Evolutionary conservation across 441 rosid species (phyloP).

Genomic region (Aquilaria agallochum): DNA sequence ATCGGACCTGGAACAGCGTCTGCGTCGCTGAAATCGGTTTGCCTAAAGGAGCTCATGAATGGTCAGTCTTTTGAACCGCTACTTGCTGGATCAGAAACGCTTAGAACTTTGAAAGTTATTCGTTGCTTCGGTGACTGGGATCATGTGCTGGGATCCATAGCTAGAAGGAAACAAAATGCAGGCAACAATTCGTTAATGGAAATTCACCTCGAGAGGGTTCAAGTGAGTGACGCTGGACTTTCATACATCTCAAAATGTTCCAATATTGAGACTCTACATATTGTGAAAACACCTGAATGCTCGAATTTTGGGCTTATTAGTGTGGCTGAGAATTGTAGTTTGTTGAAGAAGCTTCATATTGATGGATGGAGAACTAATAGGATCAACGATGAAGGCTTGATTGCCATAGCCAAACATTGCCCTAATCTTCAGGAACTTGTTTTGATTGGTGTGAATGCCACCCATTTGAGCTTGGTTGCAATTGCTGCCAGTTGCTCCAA

Average conservation of each 20-base stretch:
- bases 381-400: slow-evolving; percentile 56
- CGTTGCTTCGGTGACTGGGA: slow-evolving; percentile 72
- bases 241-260: slow-evolving; percentile 39
- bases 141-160: slow-evolving; percentile 35
- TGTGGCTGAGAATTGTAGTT: slow-evolving; percentile 47
- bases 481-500: slow-evolving; percentile 46
- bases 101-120: slow-evolving; percentile 50
- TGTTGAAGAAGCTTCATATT: slow-evolving; percentile 54
- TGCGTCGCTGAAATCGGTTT: slow-evolving; percentile 39
- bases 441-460: slow-evolving; percentile 53
- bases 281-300: slow-evolving; percentile 52
- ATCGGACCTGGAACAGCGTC: slow-evolving; percentile 28
- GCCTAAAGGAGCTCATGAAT: slow-evolving; percentile 58
- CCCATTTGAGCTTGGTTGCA: slow-evolving; percentile 32
- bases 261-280: slow-evolving; percentile 42
- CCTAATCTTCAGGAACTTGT: slow-evolving; percentile 55
- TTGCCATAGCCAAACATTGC: slow-evolving; percentile 45
- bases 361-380: slow-evolving; percentile 61
- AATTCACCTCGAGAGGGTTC: slow-evolving; percentile 59
- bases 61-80: slow-evolving; percentile 58
- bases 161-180: slow-evolving; percentile 16
- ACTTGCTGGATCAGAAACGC: slow-evolving; percentile 29
- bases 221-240: slow-evolving; percentile 49
- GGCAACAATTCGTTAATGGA: slow-evolving; percentile 26
- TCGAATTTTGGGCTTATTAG: slow-evolving; percentile 38